Percentiles rank a stretch among this genome's conserved stretches.
Evolutionary conservation across 176 grass and related monocot genomes (phyloP).

Genomic region (Oryza meridionalis): DNA sequence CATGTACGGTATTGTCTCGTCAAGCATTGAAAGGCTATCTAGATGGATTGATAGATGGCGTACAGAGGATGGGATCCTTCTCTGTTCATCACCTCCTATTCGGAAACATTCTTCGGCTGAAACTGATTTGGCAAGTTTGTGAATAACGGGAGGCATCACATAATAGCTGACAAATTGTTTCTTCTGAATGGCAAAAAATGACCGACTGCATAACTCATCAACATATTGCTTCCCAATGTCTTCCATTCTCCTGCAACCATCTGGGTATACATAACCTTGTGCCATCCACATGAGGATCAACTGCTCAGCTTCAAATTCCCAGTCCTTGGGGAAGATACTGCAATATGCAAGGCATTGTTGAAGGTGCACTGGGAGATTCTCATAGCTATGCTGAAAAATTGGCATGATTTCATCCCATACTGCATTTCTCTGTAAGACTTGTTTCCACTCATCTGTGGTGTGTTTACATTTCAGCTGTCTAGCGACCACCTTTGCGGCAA

Average conservation of each 20-base stretch:
- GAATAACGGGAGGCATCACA: slow-evolving; percentile 48
- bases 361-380: slow-evolving; percentile 41
- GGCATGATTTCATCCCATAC: slow-evolving; percentile 44
- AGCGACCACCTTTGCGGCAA: slow-evolving; percentile 38
- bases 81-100: slow-evolving; percentile 23
- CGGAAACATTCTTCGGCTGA: slow-evolving; percentile 46
- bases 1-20: slow-evolving; percentile 32
- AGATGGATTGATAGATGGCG: slow-evolving; percentile 53
- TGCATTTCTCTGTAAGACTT: slow-evolving; percentile 16
- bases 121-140: slow-evolving; percentile 53
- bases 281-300: slow-evolving; percentile 57
- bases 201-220: slow-evolving; percentile 20
- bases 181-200: slow-evolving; percentile 40
- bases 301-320: slow-evolving; percentile 31
- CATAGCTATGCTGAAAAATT: slow-evolving; percentile 46
- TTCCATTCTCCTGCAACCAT: slow-evolving; percentile 40
- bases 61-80: slow-evolving; percentile 44
- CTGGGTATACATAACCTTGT: slow-evolving; percentile 42
- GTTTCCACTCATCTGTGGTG: neutral
- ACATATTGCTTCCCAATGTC: slow-evolving; percentile 47
- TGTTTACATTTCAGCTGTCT: slow-evolving; percentile 19
- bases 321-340: slow-evolving; percentile 48
- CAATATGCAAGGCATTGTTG: slow-evolving; percentile 50
- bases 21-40: slow-evolving; percentile 33
- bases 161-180: slow-evolving; percentile 30